Conservation (phyloP, 2,329 filamentous ascomycete species). For the Aspergillus versicolor region DNA sequence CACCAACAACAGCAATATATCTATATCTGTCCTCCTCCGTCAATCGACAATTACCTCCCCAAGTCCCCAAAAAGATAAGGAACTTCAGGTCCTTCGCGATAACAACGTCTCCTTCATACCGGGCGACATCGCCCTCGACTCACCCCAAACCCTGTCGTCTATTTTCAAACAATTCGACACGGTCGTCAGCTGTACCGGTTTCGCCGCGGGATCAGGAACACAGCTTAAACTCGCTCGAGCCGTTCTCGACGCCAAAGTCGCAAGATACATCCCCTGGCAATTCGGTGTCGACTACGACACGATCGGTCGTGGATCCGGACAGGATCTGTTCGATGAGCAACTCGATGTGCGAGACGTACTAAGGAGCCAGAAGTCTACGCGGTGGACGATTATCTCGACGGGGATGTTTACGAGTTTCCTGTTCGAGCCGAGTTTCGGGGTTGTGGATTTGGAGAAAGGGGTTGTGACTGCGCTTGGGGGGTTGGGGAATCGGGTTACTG, state of each 20-base stretch:
- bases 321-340: slow-evolving; percentile 69
- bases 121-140: slow-evolving; percentile 45
- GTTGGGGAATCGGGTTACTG: slow-evolving; percentile 63
- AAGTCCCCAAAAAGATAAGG: not conserved
- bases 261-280: slow-evolving; percentile 68
- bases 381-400: slow-evolving; percentile 67
- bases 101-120: slow-evolving; percentile 41
- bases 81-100: not conserved
- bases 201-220: slow-evolving; percentile 55
- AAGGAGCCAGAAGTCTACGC: slow-evolving; percentile 46
- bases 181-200: slow-evolving; percentile 63
- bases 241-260: slow-evolving; percentile 51
- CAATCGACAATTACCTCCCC: slow-evolving; percentile 43
- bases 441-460: slow-evolving; percentile 52
- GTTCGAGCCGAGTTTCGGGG: slow-evolving; percentile 62
- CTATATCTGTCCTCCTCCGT: slow-evolving; percentile 56
- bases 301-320: slow-evolving; percentile 59
- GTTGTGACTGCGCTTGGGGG: slow-evolving; percentile 56
- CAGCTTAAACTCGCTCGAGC: slow-evolving; percentile 60
- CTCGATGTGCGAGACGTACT: slow-evolving; percentile 57
- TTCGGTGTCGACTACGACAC: slow-evolving; percentile 70
- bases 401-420: slow-evolving; percentile 71
- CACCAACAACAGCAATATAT: slow-evolving; percentile 15
- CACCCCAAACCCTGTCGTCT: slow-evolving; percentile 34
- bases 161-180: slow-evolving; percentile 41